phyloP scores from a whole-genome alignment of 2,329 filamentous ascomycete genomes.

The Fusarium solani-melongenae region DNA sequence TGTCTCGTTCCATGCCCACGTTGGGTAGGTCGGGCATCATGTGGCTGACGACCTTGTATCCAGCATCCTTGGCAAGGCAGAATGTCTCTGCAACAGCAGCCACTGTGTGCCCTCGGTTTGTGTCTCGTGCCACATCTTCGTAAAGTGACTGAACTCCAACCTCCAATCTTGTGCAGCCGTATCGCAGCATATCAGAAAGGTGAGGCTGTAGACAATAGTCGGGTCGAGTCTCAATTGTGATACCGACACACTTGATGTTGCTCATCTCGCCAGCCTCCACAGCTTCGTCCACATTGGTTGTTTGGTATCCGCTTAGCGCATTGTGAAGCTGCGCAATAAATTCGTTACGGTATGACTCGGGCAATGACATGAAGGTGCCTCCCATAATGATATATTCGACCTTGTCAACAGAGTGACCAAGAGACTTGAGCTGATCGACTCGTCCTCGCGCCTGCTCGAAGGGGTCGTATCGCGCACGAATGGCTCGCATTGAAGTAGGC shows the following conservation, averaged over 20 bases:
- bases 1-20: slow-evolving; percentile 96
- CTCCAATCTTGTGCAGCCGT: slow-evolving; percentile 94
- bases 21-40: slow-evolving; percentile 99
- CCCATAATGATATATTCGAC: slow-evolving; percentile 99
- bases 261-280: slow-evolving; percentile 96
- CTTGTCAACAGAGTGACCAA: slow-evolving; percentile 98
- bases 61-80: slow-evolving; percentile 95
- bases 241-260: slow-evolving; percentile 96
- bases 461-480: slow-evolving; percentile 95
- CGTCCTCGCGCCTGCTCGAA: slow-evolving; percentile 97
- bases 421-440: slow-evolving; percentile 94
- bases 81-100: slow-evolving; percentile 96
- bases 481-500: slow-evolving; percentile 97
- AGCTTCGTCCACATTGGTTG: slow-evolving; percentile 92
- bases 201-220: slow-evolving; percentile 98
- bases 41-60: slow-evolving; percentile 98
- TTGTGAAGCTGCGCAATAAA: slow-evolving; percentile 98
- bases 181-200: slow-evolving; percentile 94
- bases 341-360: slow-evolving; percentile 87
- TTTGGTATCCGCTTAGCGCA: slow-evolving; percentile 94
- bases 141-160: slow-evolving; percentile 97
- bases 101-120: slow-evolving; percentile 96
- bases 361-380: slow-evolving; percentile 97
- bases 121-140: slow-evolving; percentile 97
- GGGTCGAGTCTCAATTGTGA: slow-evolving; percentile 96